These are phyloP conservation scores for Tricholoma hemisulphureum DNA, from an alignment of 768 basidiomycete species.

Conservation along the genomic window DNA sequence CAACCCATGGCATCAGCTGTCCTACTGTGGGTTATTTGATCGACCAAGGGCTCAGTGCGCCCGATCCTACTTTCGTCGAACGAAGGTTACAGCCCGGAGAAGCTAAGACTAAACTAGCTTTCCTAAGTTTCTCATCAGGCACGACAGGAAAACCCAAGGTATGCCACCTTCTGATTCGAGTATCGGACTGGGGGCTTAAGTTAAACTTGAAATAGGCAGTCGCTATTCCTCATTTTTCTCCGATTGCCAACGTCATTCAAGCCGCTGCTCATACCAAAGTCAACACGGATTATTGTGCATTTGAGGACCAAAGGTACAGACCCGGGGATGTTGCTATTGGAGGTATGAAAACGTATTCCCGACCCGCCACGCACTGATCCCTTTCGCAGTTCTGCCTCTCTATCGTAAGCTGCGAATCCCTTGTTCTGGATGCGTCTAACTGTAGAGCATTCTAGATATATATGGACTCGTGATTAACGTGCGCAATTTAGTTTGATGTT, in stretches of 20 bases:
- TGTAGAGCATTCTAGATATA: conserved; percentile 43
- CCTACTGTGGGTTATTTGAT: conserved; percentile 49
- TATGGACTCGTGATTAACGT: conserved; percentile 66
- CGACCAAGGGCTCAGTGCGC: conserved; percentile 41
- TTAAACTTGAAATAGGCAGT: conserved; percentile 50
- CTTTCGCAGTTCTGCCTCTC: conserved; percentile 51
- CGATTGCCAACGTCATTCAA: conserved; percentile 64
- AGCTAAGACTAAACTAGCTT: conserved; percentile 66
- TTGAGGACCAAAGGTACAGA: conserved; percentile 51
- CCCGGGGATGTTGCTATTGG: conserved; percentile 61
- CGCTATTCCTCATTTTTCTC: conserved; percentile 56
- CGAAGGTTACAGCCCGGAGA: conserved; percentile 54
- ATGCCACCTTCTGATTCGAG: background rate
- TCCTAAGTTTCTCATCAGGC: conserved; percentile 69
- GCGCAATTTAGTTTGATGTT: conserved; percentile 12
- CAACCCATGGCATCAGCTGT: conserved; percentile 2
- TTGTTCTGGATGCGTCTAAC: background rate
- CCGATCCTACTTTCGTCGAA: conserved; percentile 43
- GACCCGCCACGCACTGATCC: background rate
- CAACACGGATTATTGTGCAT: conserved; percentile 41
- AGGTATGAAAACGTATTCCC: conserved; percentile 35
- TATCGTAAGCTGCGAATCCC: conserved; percentile 47
- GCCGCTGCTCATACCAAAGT: conserved; percentile 52
- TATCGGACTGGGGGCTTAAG: background rate
- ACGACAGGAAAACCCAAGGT: conserved; percentile 78